These are phyloP conservation scores for Populus deltoides DNA, from an alignment of 345 rosid genomes.

Conservation along the genomic window DNA sequence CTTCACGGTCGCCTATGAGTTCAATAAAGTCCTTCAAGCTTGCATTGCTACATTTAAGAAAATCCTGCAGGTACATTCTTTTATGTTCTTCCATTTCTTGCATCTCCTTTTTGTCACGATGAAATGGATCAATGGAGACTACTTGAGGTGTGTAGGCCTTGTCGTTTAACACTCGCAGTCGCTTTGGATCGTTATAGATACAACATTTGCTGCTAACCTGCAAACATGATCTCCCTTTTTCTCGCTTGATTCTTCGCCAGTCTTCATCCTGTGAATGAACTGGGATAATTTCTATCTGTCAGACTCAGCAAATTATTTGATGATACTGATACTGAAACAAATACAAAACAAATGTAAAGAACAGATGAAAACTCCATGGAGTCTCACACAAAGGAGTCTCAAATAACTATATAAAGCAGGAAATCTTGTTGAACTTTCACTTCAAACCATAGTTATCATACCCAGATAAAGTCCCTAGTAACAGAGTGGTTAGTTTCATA, in stretches of 20 bases:
- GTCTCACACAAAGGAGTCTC: fast-evolving
- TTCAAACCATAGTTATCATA: too few species aligned
- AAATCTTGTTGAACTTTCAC: too few species aligned
- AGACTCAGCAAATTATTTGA: too few species aligned
- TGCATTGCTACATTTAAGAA: neutral
- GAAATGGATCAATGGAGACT: neutral
- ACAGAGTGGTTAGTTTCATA: too few species aligned
- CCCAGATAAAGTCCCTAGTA: too few species aligned
- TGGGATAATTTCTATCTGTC: too few species aligned
- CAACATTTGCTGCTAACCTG: neutral
- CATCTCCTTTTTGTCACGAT: neutral
- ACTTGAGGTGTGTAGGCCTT: neutral
- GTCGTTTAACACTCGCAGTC: neutral
- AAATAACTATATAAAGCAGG: fast-evolving
- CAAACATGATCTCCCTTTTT: neutral
- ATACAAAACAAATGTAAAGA: too few species aligned
- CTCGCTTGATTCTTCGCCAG: neutral
- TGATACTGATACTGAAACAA: too few species aligned
- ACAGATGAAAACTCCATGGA: too few species aligned
- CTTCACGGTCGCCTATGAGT: neutral
- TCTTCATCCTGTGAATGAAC: too few species aligned
- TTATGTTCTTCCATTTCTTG: constrained; percentile 9
- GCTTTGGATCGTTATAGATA: constrained; percentile 4
- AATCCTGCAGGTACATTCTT: neutral
- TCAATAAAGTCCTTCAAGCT: neutral